Base-by-base conservation (phyloP, 2,329 filamentous ascomycete species). In the Colletotrichum tamarilloi region DNA sequence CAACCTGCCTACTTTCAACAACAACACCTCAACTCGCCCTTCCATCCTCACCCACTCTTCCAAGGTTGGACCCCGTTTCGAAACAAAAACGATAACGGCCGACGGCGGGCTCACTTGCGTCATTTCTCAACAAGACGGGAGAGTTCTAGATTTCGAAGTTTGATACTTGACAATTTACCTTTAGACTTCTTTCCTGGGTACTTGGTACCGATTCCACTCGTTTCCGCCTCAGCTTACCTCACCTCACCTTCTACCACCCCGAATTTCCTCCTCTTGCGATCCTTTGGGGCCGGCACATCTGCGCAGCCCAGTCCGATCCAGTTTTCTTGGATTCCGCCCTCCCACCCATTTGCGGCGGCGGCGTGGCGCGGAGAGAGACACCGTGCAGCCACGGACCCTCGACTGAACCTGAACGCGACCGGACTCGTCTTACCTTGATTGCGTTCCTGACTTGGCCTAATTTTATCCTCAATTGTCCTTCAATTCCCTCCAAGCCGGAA, bases 121-220 rank as follows among this genome's bases (percentile, higher is more conserved):
- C 60, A 70, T 12, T 62, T 62, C 35, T 32, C 46, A 35, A 56
- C 67, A 24, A 62, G 24, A 62, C 46, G 35, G 46, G 16, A 32
- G 19, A 32, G 19, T 19, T 53, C 46, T 53, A 38, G 30, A 53
- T 42, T 53, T 26, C 12, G 60, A 53, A 53, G 7, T 14, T 35
- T 63, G 28, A 35, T 49, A 35, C 38, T 42, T 16, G 38, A 35
- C 38, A 16, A 42, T 42, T 42, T 42, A 42, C 60, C 19, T 62
- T 72, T 38, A 56, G 38, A 64, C 32, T 62, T 56, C 28, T 35
- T 28, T 28, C 58, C 67, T 62, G 69, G 86, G 87, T 86, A 86
- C 84, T 89, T 79, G 74, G 85, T 89, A 80, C 87, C 87, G 79
- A 84, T 89, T 89, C 81, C 88, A 80, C 81, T 89, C 87, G 87